Evolutionary conservation across 257 asterid genomes (phyloP).

Genomic region (Solanum pinnatisectum): DNA sequence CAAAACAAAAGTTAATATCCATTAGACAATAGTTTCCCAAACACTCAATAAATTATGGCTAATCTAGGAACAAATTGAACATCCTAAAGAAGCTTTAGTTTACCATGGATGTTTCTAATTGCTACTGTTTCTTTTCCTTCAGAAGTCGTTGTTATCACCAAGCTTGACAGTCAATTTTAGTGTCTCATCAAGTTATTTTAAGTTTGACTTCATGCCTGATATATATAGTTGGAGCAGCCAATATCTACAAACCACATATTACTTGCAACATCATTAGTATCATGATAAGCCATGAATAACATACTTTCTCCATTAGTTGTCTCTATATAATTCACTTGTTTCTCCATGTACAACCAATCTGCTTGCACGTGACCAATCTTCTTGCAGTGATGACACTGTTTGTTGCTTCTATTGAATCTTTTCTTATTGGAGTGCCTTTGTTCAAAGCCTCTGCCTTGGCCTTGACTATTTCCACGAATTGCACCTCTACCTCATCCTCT

Average conservation of each 20-base stretch:
- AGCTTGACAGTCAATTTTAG: neutral
- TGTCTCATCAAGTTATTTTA: too few species aligned
- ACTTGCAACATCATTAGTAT: too few species aligned
- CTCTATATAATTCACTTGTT: neutral
- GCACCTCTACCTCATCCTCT: neutral
- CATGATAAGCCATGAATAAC: too few species aligned
- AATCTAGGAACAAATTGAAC: too few species aligned
- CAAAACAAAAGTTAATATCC: too few species aligned
- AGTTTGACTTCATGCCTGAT: too few species aligned
- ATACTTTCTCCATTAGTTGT: too few species aligned
- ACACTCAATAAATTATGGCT: too few species aligned
- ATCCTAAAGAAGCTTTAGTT: neutral
- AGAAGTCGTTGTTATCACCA: neutral
- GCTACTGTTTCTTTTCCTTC: neutral
- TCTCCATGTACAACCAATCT: neutral
- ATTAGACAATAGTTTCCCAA: too few species aligned
- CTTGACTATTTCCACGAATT: neutral
- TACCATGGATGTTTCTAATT: neutral
- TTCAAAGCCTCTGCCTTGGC: neutral
- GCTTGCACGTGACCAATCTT: neutral
- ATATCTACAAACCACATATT: too few species aligned
- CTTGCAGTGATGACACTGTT: neutral
- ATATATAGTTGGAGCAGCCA: too few species aligned
- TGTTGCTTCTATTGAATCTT: neutral
- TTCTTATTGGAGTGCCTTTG: neutral